Conservation (phyloP, 129 eudicot genomes). For the Glebionis coronaria region DNA sequence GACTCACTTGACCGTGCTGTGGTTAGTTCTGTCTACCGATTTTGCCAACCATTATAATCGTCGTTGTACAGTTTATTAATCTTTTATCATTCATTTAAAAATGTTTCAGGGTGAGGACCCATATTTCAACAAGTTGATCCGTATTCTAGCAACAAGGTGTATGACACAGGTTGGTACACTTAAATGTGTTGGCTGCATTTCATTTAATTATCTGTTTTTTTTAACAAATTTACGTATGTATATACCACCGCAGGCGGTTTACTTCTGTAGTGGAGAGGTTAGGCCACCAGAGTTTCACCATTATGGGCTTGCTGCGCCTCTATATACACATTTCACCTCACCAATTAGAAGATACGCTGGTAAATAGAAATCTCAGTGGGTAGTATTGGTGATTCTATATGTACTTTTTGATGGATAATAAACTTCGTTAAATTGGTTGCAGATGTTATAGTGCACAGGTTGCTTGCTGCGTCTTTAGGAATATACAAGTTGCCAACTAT, state of each 20-base stretch:
- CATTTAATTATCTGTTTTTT: not conserved
- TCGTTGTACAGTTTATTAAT: not conserved
- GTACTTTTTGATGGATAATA: conserved; percentile 5
- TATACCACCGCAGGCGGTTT: conserved; percentile 69
- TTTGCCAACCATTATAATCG: conserved; percentile 2
- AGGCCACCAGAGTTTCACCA: conserved; percentile 89
- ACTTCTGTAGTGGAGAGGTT: conserved; percentile 97
- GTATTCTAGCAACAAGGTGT: conserved; percentile 97
- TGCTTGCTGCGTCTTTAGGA: conserved; percentile 97
- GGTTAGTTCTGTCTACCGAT: conserved; percentile 39
- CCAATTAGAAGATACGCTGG: conserved; percentile 99
- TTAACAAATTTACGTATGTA: not conserved
- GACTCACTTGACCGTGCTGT: conserved; percentile 97
- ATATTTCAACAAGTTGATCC: conserved; percentile 89
- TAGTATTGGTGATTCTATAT: conserved; percentile 1
- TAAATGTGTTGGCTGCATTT: not conserved
- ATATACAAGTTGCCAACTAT: conserved; percentile 75
- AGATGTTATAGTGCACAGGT: conserved; percentile 95
- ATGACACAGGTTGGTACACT: conserved; percentile 78
- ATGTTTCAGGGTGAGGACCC: conserved; percentile 81
- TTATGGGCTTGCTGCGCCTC: conserved; percentile 90
- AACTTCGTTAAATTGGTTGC: conserved; percentile 31
- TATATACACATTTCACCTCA: conserved; percentile 94
- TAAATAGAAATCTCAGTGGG: conserved; percentile 16
- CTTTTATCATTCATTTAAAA: not conserved